These are phyloP conservation scores for Colletotrichum somersetense DNA, from an alignment of 2,329 filamentous ascomycete genomes.

Conservation along the genomic window DNA sequence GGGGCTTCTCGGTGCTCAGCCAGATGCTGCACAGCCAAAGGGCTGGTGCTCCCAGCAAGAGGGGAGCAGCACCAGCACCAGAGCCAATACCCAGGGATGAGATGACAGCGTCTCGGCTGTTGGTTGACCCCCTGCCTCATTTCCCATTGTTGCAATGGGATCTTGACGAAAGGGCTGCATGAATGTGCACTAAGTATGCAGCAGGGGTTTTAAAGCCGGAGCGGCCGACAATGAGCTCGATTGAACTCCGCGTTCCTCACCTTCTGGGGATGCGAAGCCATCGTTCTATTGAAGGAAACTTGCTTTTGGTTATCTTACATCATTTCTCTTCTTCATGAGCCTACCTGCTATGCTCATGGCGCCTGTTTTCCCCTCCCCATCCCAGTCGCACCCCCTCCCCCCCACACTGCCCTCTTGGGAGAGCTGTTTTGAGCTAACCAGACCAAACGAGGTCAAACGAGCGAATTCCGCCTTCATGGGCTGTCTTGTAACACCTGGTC, in stretches of 20 bases:
- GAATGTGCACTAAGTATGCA: conserved; percentile 8
- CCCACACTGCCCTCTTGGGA: conserved; percentile 14
- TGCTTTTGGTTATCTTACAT: conserved; percentile 30
- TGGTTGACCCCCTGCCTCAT: conserved; percentile 9
- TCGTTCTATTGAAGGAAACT: conserved; percentile 15
- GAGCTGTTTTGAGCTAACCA: conserved; percentile 9
- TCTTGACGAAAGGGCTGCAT: conserved; percentile 11
- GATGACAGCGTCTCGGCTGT: conserved; percentile 29
- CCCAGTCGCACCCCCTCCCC: conserved; percentile 18
- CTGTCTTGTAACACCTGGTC: neutral
- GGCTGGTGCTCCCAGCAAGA: conserved; percentile 2
- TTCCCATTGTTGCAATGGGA: neutral
- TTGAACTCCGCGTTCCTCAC: neutral
- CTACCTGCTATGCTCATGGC: neutral
- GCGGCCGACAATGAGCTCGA: conserved; percentile 29
- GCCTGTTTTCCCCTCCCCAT: neutral
- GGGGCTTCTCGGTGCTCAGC: conserved; percentile 1
- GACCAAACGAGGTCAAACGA: conserved; percentile 3
- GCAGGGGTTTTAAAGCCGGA: conserved; percentile 32
- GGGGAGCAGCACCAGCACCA: neutral
- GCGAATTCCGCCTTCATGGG: neutral
- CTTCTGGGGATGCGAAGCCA: neutral
- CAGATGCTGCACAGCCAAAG: neutral
- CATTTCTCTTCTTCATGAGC: conserved; percentile 10
- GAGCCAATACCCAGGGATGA: conserved; percentile 25